Conservation (phyloP, 768 basidiomycete species). For the Auricularia sp. region DNA sequence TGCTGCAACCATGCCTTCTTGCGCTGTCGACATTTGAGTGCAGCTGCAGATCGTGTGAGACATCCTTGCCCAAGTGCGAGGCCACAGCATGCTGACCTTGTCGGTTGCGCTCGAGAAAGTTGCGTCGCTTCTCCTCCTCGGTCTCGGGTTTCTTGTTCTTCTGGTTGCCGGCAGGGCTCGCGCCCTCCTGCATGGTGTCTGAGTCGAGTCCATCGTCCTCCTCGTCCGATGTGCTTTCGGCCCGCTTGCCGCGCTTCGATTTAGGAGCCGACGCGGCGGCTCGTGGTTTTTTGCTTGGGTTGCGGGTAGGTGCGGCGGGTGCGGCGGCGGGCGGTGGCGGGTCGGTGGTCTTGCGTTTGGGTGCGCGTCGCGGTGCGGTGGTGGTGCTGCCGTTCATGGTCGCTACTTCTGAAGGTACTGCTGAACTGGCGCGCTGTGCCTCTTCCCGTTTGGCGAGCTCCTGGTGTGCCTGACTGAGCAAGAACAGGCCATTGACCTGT, state of each 20-base stretch:
- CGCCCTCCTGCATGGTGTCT: constrained; percentile 20
- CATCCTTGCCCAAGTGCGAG: constrained; percentile 8
- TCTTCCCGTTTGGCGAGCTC: constrained; percentile 94
- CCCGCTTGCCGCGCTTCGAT: background rate
- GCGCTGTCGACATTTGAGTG: constrained; percentile 96
- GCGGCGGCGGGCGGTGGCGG: constrained; percentile 24
- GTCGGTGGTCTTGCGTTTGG: constrained; percentile 64
- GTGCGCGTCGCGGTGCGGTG: constrained; percentile 38
- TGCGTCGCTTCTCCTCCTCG: constrained; percentile 94
- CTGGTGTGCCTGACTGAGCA: constrained; percentile 91
- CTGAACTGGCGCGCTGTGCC: constrained; percentile 33
- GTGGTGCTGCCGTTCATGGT: constrained; percentile 19
- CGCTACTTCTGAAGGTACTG: constrained; percentile 1
- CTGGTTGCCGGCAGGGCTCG: constrained; percentile 14
- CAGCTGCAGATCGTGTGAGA: constrained; percentile 44
- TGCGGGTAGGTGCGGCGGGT: constrained; percentile 17
- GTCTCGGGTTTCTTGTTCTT: constrained; percentile 76
- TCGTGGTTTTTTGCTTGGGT: constrained; percentile 11
- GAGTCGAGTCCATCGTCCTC: constrained; percentile 33
- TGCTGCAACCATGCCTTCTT: constrained; percentile 97
- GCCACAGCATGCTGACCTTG: constrained; percentile 54
- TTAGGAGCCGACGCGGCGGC: constrained; percentile 20
- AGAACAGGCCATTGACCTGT: constrained; percentile 87
- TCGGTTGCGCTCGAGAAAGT: constrained; percentile 93
- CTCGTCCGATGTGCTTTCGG: constrained; percentile 23